Base-by-base conservation (phyloP, 2,329 filamentous ascomycete species). In the Botryotinia globosa region DNA sequence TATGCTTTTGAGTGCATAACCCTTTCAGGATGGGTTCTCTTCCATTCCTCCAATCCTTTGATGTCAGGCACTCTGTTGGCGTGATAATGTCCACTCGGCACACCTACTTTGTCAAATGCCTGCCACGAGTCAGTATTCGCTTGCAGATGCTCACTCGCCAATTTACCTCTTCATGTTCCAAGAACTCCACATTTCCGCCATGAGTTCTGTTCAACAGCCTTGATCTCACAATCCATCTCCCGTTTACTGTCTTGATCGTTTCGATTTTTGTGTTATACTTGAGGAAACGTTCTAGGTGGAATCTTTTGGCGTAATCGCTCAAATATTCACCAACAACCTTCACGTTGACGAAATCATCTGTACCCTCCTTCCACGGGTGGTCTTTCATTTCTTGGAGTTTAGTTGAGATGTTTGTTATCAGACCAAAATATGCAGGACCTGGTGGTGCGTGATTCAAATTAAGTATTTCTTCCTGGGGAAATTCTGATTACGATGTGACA, bases 1-100 rank as follows among this genome's bases (percentile, higher is more conserved):
- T 93, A 96, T 74, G 87, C 87, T 79, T 94, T 95, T 0, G 92
- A 93, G 78, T 93, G 91, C 5, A 84, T 85, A 32, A 93, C 85
- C 6, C 82, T 77, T 0, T 82, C 83, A 0, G 88, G 87, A 74
- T 87, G 89, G 5, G 78, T 76, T 18, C 80, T 69, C 77, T 90
- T 88, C 88, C 87, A 92, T 25, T 83, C 83, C 39, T 82, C 79
- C 6, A 92, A 82, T 0, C 91, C 91, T 0, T 84, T 80, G 4
- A 91, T 86, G 58, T 87, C 83, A 0, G 91, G 91, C 1, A 92
- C 82, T 72, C 85, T 87, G 0, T 89, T 89, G 1, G 90, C 83
- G 75, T 87, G 87, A 77, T 91, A 92, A 80, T 93, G 91, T 0
- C 91, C 91, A 42, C 85, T 89, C 0, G 90, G 89, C 4, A 91